A percentile compares a stretch with the other conserved stretches of the same genome.
Evolutionary conservation across 2,329 filamentous ascomycete species (phyloP).

Genomic region (Truncatella angustata): DNA sequence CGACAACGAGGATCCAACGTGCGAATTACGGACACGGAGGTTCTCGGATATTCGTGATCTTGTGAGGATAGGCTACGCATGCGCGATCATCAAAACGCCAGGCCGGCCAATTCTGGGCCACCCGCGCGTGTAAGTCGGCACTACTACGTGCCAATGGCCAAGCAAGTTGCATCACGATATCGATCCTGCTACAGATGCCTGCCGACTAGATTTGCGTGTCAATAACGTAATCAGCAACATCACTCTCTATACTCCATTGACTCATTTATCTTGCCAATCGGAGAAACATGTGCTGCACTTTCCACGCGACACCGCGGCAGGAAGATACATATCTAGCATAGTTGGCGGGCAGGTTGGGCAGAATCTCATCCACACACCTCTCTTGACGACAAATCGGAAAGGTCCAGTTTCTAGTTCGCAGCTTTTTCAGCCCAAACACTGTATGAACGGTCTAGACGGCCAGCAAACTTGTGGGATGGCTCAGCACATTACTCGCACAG

Average conservation of each 20-base stretch:
- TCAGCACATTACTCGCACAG: constrained; percentile 4
- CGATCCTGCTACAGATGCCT: background rate
- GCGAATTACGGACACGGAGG: background rate
- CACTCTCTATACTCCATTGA: too few relatives aligned
- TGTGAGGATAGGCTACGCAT: background rate
- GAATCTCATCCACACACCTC: background rate
- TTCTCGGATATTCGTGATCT: background rate
- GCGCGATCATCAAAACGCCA: background rate
- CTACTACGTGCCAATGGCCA: background rate
- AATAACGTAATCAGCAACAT: too few relatives aligned
- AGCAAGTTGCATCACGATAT: background rate
- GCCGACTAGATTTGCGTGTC: background rate
- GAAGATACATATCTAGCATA: constrained; percentile 5
- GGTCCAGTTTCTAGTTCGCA: constrained; percentile 1
- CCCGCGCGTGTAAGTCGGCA: background rate
- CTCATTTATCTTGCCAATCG: constrained; percentile 3
- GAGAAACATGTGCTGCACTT: background rate
- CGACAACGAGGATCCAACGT: too few relatives aligned
- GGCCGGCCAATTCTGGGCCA: background rate
- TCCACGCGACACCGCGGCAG: constrained; percentile 3
- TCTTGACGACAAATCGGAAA: background rate
- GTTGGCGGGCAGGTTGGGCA: constrained; percentile 5
- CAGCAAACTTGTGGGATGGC: background rate
- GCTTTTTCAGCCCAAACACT: background rate
- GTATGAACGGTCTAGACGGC: background rate